Conservation (phyloP, 208 protist genomes). For the Ichthyophonus hoferi region DNA sequence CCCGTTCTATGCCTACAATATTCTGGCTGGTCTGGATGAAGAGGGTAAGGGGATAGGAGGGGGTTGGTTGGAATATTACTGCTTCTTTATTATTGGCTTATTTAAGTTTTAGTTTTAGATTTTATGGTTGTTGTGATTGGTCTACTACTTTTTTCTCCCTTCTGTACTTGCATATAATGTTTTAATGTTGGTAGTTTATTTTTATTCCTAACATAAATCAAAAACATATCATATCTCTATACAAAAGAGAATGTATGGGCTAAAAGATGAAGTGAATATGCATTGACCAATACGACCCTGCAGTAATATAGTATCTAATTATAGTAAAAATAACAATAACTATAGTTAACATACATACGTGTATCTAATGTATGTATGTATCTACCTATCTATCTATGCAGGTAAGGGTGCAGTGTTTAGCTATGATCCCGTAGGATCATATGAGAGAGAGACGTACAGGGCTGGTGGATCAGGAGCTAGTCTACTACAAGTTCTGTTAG, state of each 20-base stretch:
- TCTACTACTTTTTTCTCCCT: background rate
- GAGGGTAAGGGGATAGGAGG: too few relatives aligned
- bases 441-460: conserved; percentile 83
- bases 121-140: background rate
- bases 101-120: background rate
- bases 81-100: background rate
- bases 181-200: background rate
- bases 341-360: too few relatives aligned
- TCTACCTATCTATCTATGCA: background rate
- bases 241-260: too few relatives aligned
- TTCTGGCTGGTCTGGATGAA: conserved; percentile 90
- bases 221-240: background rate
- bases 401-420: conserved; percentile 88
- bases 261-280: too few relatives aligned
- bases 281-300: too few relatives aligned
- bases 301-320: too few relatives aligned
- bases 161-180: background rate
- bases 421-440: conserved; percentile 96
- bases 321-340: too few relatives aligned
- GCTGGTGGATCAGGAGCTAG: conserved; percentile 79
- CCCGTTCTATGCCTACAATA: conserved; percentile 98
- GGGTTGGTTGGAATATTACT: too few relatives aligned
- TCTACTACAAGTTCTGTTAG: conserved; percentile 93
- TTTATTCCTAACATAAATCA: background rate
- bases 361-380: conserved; percentile 4